Base-by-base conservation (phyloP, 2,329 filamentous ascomycete species). In the Neopestalotiopsis rosae region DNA sequence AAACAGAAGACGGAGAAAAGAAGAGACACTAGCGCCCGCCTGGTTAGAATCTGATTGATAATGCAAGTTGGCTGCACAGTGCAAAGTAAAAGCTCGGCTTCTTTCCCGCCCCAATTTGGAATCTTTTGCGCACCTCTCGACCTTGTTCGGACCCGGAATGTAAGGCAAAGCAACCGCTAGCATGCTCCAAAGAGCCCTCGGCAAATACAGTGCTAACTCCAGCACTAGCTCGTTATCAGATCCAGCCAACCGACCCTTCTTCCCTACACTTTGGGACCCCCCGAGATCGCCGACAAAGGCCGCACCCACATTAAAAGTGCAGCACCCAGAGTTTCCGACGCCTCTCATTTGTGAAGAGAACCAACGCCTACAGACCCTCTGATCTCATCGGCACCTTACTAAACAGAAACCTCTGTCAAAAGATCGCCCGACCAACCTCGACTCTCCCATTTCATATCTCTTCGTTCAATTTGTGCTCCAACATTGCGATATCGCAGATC, bases 281-380 rank as follows among this genome's bases (percentile, higher is more conserved):
- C 78, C 77, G 78, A 79, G 74, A 77, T 78, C 77, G 77, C 77
- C 74, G 75, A 75, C 71, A 77, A 76, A 76, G 74, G 66, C 73
- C 72, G 75, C 72, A 72, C 71, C 66, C 65, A n/a, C 45, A 17
- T 52, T 52, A 52, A 52, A 52, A 20, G 17, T 17, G 17, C 45
- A 52, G 45, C 20, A 52, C 45, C 61, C 61, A 68, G 65, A 58
- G 38, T 67, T 67, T 67, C 52, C 45, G 45, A 56, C 65, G 24
- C 58, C 52, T 38, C 65, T 17, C 38, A 28, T 49, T 20, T 30
- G n/a, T 14, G 14, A 32, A 24, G n/a, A 45, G 42, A 61, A 58
- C 49, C 65, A 56, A 61, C 49, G 20, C 56, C 34, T 42, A 28
- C 70, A 52, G 45, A 52, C 45, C 59, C 34, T 20, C 59, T 62